phyloP scores from a whole-genome alignment of 495 filamentous ascomycete species.

The Penicillium bialowiezense region DNA sequence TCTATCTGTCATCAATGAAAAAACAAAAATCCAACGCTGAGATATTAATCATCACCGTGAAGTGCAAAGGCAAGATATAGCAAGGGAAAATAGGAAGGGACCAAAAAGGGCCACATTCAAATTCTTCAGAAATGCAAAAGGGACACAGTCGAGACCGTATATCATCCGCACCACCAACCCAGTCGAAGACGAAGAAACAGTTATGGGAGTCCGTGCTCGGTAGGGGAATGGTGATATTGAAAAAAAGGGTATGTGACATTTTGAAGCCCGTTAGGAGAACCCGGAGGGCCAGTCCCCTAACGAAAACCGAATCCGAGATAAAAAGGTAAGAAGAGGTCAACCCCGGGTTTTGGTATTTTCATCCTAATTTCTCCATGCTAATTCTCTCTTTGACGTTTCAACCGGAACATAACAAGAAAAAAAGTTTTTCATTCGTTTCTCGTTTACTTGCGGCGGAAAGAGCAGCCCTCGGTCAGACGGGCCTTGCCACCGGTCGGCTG shows the following conservation, averaged over 20 bases:
- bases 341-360: slow-evolving; percentile 29
- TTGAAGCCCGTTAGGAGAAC: slow-evolving; percentile 23
- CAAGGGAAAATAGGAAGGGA: slow-evolving; percentile 11
- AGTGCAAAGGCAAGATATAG: slow-evolving; percentile 16
- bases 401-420: slow-evolving; percentile 27
- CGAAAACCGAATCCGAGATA: slow-evolving; percentile 8
- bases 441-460: slow-evolving; percentile 97
- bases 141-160: slow-evolving; percentile 7
- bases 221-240: slow-evolving; percentile 11
- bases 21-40: slow-evolving; percentile 15
- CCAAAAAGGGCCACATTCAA: slow-evolving; percentile 20
- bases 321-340: slow-evolving; percentile 11
- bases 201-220: slow-evolving; percentile 5
- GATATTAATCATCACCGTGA: slow-evolving; percentile 11
- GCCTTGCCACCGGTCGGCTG: slow-evolving; percentile 99
- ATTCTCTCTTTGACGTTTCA: slow-evolving; percentile 32
- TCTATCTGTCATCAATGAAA: slow-evolving; percentile 28
- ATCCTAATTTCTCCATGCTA: slow-evolving; percentile 35
- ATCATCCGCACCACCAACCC: slow-evolving; percentile 14
- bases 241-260: slow-evolving; percentile 35
- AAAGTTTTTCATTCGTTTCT: slow-evolving; percentile 33
- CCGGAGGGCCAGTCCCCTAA: slow-evolving; percentile 2
- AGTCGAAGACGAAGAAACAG: slow-evolving; percentile 4
- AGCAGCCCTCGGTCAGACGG: slow-evolving; percentile 95
- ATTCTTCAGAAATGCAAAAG: slow-evolving; percentile 14